These are phyloP conservation scores for Zelonia costaricensis DNA, from an alignment of 208 protist genomes.

Conservation along the genomic window DNA sequence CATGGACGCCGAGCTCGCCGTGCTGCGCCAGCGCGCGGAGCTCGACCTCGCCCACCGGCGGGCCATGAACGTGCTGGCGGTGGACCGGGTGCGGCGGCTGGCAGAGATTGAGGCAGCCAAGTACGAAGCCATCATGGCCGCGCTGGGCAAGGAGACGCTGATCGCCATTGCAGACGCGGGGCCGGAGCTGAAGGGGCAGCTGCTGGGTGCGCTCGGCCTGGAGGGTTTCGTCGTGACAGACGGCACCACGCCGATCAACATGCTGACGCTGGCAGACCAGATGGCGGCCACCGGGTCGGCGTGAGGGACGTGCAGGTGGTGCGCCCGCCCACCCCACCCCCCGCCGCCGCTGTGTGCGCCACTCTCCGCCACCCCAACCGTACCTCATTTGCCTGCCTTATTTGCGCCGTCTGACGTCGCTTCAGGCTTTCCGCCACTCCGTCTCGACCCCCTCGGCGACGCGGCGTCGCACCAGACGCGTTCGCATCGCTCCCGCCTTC, in stretches of 20 bases:
- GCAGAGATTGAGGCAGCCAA: slow-evolving; percentile 68
- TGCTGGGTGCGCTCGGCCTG: slow-evolving; percentile 77
- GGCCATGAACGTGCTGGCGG: slow-evolving; percentile 72
- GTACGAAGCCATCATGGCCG: slow-evolving; percentile 73
- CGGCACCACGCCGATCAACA: slow-evolving; percentile 76
- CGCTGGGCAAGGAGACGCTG: slow-evolving; percentile 90
- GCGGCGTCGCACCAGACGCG: too few species aligned
- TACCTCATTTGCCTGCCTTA: too few species aligned
- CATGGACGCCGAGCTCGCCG: slow-evolving; percentile 58
- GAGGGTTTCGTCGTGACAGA: slow-evolving; percentile 88
- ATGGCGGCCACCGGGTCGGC: not conserved
- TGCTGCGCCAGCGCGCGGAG: slow-evolving; percentile 55
- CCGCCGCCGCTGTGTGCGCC: not conserved
- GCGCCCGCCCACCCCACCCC: too few species aligned
- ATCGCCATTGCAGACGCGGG: slow-evolving; percentile 86
- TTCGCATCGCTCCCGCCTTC: too few species aligned
- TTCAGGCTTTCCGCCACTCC: too few species aligned
- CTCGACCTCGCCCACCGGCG: slow-evolving; percentile 70
- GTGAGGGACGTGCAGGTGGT: too few species aligned
- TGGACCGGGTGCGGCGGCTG: slow-evolving; percentile 59
- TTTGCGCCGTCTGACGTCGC: too few species aligned
- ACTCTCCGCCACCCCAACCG: too few species aligned
- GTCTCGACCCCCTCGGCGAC: too few species aligned
- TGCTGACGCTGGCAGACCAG: slow-evolving; percentile 86
- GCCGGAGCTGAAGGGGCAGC: slow-evolving; percentile 79